These are phyloP conservation scores for Farysia itapuensis DNA, from an alignment of 1,284 basidiomycete genomes.

Conservation along the genomic window DNA sequence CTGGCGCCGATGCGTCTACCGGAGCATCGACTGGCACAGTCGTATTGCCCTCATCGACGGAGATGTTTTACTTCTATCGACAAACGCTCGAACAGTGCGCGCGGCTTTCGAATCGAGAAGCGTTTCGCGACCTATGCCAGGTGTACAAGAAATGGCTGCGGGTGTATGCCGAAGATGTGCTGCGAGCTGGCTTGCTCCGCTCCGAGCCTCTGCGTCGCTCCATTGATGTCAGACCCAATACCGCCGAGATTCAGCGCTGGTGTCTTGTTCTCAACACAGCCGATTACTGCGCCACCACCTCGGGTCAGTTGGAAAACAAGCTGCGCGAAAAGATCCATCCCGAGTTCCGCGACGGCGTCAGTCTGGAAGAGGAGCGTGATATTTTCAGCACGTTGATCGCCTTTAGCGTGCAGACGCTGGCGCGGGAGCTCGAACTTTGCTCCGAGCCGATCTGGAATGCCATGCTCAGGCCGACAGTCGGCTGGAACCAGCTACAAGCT, in stretches of 20 bases:
- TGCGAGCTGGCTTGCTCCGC: constrained; percentile 74
- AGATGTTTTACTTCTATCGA: constrained; percentile 95
- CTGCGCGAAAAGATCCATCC: constrained; percentile 77
- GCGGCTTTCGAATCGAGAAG: constrained; percentile 60
- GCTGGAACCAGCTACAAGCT: constrained; percentile 42
- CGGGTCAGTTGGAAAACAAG: constrained; percentile 88
- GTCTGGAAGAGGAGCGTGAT: constrained; percentile 81
- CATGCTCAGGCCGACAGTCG: constrained; percentile 47
- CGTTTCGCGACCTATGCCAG: constrained; percentile 46
- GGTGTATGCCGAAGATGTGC: constrained; percentile 79
- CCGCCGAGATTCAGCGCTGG: constrained; percentile 43
- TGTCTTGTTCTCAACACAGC: constrained; percentile 86
- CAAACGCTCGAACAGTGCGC: constrained; percentile 93
- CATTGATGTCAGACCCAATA: constrained; percentile 39
- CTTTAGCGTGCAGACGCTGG: constrained; percentile 41
- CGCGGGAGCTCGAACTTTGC: constrained; percentile 39
- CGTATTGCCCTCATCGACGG: constrained; percentile 89
- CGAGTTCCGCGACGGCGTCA: constrained; percentile 75
- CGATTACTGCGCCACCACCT: constrained; percentile 93
- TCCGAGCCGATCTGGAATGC: constrained; percentile 50
- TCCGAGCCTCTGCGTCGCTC: constrained; percentile 56
- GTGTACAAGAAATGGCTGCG: constrained; percentile 86
- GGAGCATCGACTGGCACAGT: constrained; percentile 61
- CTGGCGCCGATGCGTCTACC: constrained; percentile 66
- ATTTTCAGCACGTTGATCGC: constrained; percentile 66